Evolutionary conservation across 495 filamentous ascomycete species (phyloP), one percentile per base, ranked within the genome.

Genomic region (Apodospora peruviana): DNA sequence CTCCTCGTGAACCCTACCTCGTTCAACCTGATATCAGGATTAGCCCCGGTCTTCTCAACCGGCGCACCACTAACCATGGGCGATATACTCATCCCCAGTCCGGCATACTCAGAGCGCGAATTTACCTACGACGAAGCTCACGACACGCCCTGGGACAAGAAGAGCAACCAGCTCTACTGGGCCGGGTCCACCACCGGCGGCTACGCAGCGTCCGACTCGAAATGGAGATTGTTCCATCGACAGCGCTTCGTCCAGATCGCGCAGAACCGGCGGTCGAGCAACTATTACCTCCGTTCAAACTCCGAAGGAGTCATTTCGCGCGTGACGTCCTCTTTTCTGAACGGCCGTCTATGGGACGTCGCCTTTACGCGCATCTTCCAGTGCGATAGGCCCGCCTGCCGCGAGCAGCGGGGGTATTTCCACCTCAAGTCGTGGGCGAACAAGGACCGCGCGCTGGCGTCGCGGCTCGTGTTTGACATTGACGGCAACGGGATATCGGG

Each of bases 151-250:
- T 86, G 86, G 86, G 56, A 58, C 0, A 37, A 73, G 16, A 89
- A 87, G 61, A 53, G 62, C 12, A 58, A 77, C 27, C 64, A 61
- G 1, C 61, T 82, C 42, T 72, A 86, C 42, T 90, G 86, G 86
- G 77, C 85, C 19, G 85, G 85, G 45, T 77, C 79, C 11, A 83
- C 83, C 2, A 80, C 80, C 12, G 86, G 85, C 8, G 86, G 86
- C 3, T 66, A 8, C 43, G 67, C 67, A 16, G 84, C 85, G 50
- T 73, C 61, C 23, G 61, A 63, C 19, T 62, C 74, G 14, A 85
- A 82, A 53, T 90, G 86, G 86, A 66, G 62, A 35, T 66, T 73
- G 20, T 84, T 87, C 60, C 86, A 89, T 46, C 79, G 85, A n/a
- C 84, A 89, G 58, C 77, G 86, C 19, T 78, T 89, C 50, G 76